phyloP scores from a whole-genome alignment of 768 basidiomycete genomes.

The Hortiboletus campestris region DNA sequence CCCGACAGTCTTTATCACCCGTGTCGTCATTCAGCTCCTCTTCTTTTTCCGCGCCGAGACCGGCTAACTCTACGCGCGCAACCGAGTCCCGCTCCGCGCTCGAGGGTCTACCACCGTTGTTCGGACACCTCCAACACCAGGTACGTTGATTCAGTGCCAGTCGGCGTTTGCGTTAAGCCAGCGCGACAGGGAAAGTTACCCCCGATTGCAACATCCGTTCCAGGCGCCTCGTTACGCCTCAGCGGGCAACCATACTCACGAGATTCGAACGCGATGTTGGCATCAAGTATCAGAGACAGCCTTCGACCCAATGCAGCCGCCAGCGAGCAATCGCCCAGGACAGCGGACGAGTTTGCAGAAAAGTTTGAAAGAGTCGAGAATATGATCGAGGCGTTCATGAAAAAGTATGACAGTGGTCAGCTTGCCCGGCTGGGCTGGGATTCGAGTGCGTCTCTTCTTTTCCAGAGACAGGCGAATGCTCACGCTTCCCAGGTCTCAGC shows the following conservation, averaged over 20 bases:
- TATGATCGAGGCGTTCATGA: conserved; percentile 22
- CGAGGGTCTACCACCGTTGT: conserved; percentile 5
- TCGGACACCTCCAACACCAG: neutral
- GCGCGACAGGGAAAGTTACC: neutral
- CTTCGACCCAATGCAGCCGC: neutral
- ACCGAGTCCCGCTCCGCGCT: neutral
- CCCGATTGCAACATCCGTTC: neutral
- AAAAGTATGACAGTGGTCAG: conserved; percentile 18
- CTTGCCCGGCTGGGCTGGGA: conserved; percentile 28
- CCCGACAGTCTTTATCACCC: neutral
- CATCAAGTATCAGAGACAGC: conserved; percentile 11
- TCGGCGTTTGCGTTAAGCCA: neutral
- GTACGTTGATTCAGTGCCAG: conserved; percentile 1
- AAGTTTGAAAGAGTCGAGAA: conserved; percentile 17
- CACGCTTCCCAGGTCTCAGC: conserved; percentile 6
- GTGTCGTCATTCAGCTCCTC: neutral
- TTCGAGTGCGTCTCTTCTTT: conserved; percentile 15
- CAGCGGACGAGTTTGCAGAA: conserved; percentile 20
- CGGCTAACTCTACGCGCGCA: neutral
- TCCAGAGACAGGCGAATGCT: neutral
- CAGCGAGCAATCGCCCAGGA: conserved; percentile 15
- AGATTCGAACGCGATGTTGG: conserved; percentile 2
- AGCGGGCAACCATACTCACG: neutral
- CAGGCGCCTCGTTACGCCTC: neutral
- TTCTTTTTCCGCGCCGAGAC: neutral